These are phyloP conservation scores for Penicillium sp. DNA, from an alignment of 2,329 filamentous ascomycete species.

Conservation along the genomic window DNA sequence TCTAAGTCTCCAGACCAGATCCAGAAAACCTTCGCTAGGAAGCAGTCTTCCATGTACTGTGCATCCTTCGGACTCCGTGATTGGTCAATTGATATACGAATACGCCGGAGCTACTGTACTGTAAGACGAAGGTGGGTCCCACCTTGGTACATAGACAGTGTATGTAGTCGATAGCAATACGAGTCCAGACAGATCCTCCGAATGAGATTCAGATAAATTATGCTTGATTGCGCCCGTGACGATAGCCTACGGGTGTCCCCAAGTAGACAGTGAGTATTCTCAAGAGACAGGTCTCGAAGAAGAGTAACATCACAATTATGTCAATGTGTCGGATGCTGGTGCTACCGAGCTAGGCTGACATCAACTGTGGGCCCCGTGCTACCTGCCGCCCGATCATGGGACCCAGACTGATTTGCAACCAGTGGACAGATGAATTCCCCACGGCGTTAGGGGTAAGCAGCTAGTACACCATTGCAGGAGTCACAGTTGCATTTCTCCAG, in stretches of 20 bases:
- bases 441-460: background rate
- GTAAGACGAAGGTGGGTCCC: background rate
- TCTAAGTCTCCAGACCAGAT: no score
- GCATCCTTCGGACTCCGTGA: no score
- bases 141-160: background rate
- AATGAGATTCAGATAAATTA: background rate
- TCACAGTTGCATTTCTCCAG: background rate
- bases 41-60: no score
- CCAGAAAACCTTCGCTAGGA: no score
- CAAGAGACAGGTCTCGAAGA: background rate
- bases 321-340: background rate
- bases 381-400: background rate
- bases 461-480: background rate
- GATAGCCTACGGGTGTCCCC: background rate
- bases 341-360: background rate
- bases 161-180: background rate
- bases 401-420: background rate
- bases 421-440: background rate
- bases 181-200: background rate
- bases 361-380: background rate
- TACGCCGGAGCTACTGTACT: no score
- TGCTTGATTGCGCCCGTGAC: background rate
- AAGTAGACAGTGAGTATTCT: background rate
- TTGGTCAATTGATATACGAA: no score
- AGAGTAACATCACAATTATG: background rate